These are phyloP conservation scores for Cystobasidium sp. DNA, from an alignment of 1,284 basidiomycete species.

Conservation along the genomic window DNA sequence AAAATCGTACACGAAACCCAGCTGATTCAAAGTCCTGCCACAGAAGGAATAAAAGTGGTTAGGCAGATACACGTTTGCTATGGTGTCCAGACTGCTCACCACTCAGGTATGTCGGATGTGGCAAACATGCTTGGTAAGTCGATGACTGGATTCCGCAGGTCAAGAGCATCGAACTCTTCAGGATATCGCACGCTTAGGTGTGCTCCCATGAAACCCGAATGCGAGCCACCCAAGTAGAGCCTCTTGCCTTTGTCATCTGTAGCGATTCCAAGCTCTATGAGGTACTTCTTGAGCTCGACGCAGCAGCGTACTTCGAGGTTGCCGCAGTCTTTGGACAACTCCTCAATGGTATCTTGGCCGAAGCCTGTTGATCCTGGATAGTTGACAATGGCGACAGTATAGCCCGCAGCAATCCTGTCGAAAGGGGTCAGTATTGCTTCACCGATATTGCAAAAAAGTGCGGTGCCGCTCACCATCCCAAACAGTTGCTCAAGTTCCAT, in stretches of 20 bases:
- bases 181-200: slow-evolving; percentile 70
- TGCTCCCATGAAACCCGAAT: slow-evolving; percentile 70
- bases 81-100: slow-evolving; percentile 57
- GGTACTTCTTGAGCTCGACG: slow-evolving; percentile 63
- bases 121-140: slow-evolving; percentile 63
- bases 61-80: not conserved
- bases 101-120: slow-evolving; percentile 72
- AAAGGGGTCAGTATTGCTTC: not conserved
- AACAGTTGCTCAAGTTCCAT: not conserved
- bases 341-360: slow-evolving; percentile 61
- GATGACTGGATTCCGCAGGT: slow-evolving; percentile 72
- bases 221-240: slow-evolving; percentile 69
- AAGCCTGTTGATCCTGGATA: slow-evolving; percentile 73
- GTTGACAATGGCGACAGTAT: slow-evolving; percentile 68
- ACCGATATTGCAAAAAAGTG: not conserved
- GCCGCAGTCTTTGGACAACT: slow-evolving; percentile 66
- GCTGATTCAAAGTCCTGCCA: slow-evolving; percentile 63
- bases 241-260: slow-evolving; percentile 62
- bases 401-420: slow-evolving; percentile 63
- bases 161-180: slow-evolving; percentile 66
- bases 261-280: slow-evolving; percentile 62
- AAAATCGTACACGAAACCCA: slow-evolving; percentile 60
- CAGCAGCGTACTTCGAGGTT: slow-evolving; percentile 70
- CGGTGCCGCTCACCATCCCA: not conserved
- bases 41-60: not conserved